These are phyloP conservation scores for Talaromyces sp. DNA, from an alignment of 2,329 filamentous ascomycete species.

Conservation along the genomic window DNA sequence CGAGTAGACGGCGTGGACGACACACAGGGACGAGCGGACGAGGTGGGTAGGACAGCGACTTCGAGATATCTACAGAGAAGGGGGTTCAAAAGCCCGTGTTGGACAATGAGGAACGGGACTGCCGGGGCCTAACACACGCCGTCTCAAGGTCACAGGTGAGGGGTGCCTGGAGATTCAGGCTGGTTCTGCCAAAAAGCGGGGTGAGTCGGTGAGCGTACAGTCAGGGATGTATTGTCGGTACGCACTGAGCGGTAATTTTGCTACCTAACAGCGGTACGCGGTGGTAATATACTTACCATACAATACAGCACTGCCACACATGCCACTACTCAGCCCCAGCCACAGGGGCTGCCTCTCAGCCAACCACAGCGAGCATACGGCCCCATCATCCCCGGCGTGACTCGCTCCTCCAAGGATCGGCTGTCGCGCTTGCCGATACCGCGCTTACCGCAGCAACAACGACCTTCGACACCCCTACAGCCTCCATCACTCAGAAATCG, in stretches of 20 bases:
- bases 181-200: slow-evolving; percentile 2
- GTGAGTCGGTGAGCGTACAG: slow-evolving; percentile 11
- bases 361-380: background rate
- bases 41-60: background rate
- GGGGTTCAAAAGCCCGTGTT: background rate
- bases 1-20: background rate
- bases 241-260: background rate
- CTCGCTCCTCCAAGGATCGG: background rate
- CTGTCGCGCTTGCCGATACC: slow-evolving; percentile 8
- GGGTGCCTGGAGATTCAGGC: slow-evolving; percentile 10
- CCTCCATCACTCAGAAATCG: background rate
- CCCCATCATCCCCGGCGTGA: background rate
- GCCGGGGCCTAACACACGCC: background rate
- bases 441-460: slow-evolving; percentile 16
- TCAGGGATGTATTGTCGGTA: background rate
- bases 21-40: background rate
- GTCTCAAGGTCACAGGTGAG: background rate
- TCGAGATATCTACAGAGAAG: background rate
- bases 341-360: slow-evolving; percentile 1
- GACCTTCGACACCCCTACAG: slow-evolving; percentile 12
- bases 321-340: slow-evolving; percentile 8
- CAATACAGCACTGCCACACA: background rate
- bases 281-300: background rate
- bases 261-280: background rate
- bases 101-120: background rate